Base-by-base conservation (phyloP, 805 yeast species). In the Metschnikowia baotianmanensis region DNA sequence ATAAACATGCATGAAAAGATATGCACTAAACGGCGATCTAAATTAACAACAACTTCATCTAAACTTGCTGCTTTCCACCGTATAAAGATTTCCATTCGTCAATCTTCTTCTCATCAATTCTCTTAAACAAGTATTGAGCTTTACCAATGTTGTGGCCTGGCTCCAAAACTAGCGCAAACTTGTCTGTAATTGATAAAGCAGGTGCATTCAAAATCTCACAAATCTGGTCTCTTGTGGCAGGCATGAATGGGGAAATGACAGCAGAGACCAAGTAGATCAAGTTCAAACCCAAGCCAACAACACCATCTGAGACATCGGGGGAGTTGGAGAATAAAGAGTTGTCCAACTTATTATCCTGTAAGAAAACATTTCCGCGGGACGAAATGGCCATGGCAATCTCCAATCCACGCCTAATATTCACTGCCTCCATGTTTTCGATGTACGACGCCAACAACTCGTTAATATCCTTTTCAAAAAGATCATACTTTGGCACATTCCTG, bases 341-440 rank as follows among this genome's bases (percentile, higher is more conserved):
- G 65, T 91, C 98, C 56, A 93, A 76, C 69, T 90, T 90, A 71
- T 90, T 89, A 37, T 91, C 99, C 70, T 93, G 99, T 62, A 93
- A 76, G 76, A 91, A 93, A 63, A 76, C 85, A 69, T 93, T 93
- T 65, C 99, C 99, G 56, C 96, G 81, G 16, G 95, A 80, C 43
- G 96, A 85, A 42, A 93, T 71, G 23, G 86, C 74, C 96, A 93
- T 89, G 46, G 96, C 96, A 27, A 81, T 64, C 63, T 90, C 98
- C 48, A 91, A 73, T 61, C 97, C 98, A 58, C 81, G 83, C 66
- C 96, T 83, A 57, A 88, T 77, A 59, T 79, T 86, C 34, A 81
- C 86, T 25, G 74, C 74, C 61, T 87, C 96, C 85, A 90, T 76
- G 52, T 80, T 82, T 13, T 72, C 71, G 48, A 79, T 73, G 69